Evolutionary conservation across 345 rosid genomes (phyloP).

Genomic region (Adansonia digitata): DNA sequence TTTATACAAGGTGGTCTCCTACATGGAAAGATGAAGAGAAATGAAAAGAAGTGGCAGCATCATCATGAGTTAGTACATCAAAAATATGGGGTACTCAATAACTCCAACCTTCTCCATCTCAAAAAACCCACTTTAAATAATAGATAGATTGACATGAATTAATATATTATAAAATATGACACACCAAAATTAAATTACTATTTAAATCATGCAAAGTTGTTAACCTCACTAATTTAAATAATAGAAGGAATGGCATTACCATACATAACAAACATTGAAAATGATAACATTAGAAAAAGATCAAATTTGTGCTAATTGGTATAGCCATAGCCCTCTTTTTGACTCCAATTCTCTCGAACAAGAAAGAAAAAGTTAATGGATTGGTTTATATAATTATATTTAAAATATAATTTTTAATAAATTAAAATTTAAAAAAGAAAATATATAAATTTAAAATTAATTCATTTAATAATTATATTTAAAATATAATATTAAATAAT

Average conservation of each 20-base stretch:
- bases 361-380: background rate
- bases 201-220: no score
- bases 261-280: background rate
- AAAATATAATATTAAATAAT: no score
- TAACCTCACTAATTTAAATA: no score
- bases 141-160: background rate
- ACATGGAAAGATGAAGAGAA: background rate
- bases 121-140: background rate
- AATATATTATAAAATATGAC: background rate
- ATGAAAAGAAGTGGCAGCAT: slow-evolving; percentile 2
- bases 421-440: no score
- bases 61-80: slow-evolving; percentile 6
- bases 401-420: no score
- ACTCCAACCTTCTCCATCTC: slow-evolving; percentile 10
- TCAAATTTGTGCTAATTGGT: slow-evolving; percentile 5
- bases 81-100: slow-evolving; percentile 1
- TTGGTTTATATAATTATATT: no score
- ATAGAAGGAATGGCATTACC: no score
- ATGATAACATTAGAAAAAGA: background rate
- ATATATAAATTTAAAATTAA: no score
- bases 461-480: no score
- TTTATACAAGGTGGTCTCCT: background rate
- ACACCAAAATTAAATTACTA: background rate
- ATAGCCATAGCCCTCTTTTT: background rate
- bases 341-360: background rate